These are phyloP conservation scores for Daldinia concentrica DNA, from an alignment of 495 filamentous ascomycete species.

Conservation along the genomic window DNA sequence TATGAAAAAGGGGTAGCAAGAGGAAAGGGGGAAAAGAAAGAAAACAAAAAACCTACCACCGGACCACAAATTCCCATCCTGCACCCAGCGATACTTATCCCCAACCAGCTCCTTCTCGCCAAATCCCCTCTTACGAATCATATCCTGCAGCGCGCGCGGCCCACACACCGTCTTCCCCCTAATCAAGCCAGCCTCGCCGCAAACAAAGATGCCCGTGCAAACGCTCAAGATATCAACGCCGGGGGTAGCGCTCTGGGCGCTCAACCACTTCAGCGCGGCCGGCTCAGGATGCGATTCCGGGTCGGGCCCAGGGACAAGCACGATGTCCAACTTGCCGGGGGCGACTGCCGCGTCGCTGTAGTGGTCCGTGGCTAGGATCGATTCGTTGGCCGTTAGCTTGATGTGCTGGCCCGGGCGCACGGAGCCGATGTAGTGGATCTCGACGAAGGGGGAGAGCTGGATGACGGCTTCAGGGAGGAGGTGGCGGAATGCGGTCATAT, in stretches of 20 bases:
- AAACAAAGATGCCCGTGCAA: constrained; percentile 62
- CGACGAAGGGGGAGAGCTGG: constrained; percentile 51
- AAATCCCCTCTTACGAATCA: constrained; percentile 56
- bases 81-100: constrained; percentile 57
- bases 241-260: constrained; percentile 48
- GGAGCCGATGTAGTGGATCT: constrained; percentile 58
- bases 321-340: constrained; percentile 61
- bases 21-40: too few species aligned
- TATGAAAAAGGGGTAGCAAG: too few species aligned
- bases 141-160: constrained; percentile 59
- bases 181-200: constrained; percentile 61
- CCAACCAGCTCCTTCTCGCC: constrained; percentile 57
- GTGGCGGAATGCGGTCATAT: constrained; percentile 45
- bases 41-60: constrained; percentile 58
- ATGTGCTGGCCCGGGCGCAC: constrained; percentile 43
- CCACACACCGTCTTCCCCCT: constrained; percentile 60
- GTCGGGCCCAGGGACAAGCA: constrained; percentile 63
- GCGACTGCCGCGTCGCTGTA: constrained; percentile 54
- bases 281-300: constrained; percentile 48
- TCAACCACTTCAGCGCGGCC: constrained; percentile 57
- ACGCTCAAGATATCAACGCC: constrained; percentile 61
- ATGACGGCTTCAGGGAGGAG: constrained; percentile 49
- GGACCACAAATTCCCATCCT: constrained; percentile 69
- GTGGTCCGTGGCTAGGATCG: constrained; percentile 53
- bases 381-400: constrained; percentile 49